phyloP scores from a whole-genome alignment of 2,329 filamentous ascomycete genomes.

The Emericellopsis cladophorae region DNA sequence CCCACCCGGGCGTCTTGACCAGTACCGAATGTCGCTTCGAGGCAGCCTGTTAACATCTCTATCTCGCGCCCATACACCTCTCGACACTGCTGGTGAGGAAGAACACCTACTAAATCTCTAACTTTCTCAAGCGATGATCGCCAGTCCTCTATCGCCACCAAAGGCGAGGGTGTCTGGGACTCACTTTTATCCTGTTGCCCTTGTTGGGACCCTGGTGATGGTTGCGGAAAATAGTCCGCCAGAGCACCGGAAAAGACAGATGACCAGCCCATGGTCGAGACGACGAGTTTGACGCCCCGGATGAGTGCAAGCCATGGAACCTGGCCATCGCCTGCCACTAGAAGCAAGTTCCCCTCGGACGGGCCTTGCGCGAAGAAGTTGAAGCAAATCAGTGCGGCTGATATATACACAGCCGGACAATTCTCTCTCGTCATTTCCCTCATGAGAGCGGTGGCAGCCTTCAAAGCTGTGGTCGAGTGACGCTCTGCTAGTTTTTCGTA shows the following conservation, averaged over 20 bases:
- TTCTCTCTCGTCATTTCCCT: slow-evolving; percentile 7
- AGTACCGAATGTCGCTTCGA: slow-evolving; percentile 5
- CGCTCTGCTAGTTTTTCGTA: slow-evolving; percentile 8
- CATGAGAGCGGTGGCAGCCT: slow-evolving; percentile 8
- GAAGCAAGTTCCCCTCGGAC: slow-evolving; percentile 5
- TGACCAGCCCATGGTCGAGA: slow-evolving; percentile 5
- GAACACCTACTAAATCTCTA: slow-evolving; percentile 3
- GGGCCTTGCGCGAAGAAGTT: slow-evolving; percentile 7
- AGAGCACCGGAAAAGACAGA: slow-evolving; percentile 6
- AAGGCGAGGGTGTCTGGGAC: not conserved
- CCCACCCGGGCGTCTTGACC: slow-evolving; percentile 1
- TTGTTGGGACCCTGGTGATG: not conserved
- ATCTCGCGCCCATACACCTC: slow-evolving; percentile 2
- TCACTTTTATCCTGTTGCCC: not conserved
- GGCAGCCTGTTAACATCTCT: not conserved
- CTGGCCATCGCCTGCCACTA: slow-evolving; percentile 6
- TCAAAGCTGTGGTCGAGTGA: slow-evolving; percentile 7
- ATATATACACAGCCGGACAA: slow-evolving; percentile 9
- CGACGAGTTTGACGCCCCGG: slow-evolving; percentile 7
- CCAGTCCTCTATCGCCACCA: slow-evolving; percentile 4
- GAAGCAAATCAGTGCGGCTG: slow-evolving; percentile 9
- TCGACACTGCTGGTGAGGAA: not conserved
- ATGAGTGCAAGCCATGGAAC: slow-evolving; percentile 9
- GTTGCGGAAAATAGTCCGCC: not conserved
- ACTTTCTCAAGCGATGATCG: slow-evolving; percentile 5